Evolutionary conservation across 495 filamentous ascomycete species (phyloP).

Genomic region (Cercophora scortea): DNA sequence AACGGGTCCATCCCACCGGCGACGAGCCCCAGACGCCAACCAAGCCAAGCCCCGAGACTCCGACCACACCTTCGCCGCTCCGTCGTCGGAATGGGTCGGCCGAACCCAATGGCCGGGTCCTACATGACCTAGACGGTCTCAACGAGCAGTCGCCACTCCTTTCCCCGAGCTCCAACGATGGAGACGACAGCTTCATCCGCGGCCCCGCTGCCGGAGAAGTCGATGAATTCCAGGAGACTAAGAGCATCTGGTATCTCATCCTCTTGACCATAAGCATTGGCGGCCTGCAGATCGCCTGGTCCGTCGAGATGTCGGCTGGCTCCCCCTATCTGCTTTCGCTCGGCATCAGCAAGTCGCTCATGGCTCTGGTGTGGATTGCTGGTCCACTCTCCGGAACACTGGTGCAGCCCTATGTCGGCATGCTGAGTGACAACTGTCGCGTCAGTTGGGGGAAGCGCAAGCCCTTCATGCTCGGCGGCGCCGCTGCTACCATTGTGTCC

Average conservation of each 20-base stretch:
- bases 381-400: constrained; percentile 78
- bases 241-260: constrained; percentile 75
- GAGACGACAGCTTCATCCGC: constrained; percentile 30
- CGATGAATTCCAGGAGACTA: constrained; percentile 50
- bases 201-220: constrained; percentile 25
- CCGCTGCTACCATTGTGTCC: constrained; percentile 61
- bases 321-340: constrained; percentile 64
- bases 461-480: constrained; percentile 79
- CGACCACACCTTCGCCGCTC: constrained; percentile 1
- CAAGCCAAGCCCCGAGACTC: neutral
- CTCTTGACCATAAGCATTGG: constrained; percentile 76
- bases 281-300: constrained; percentile 90
- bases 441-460: constrained; percentile 74
- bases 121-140: constrained; percentile 15
- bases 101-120: constrained; percentile 6
- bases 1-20: constrained; percentile 21
- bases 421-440: constrained; percentile 81
- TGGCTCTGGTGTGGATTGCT: constrained; percentile 91
- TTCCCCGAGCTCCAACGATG: constrained; percentile 30
- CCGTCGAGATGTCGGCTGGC: constrained; percentile 80
- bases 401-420: constrained; percentile 91
- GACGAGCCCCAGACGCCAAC: constrained; percentile 5
- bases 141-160: constrained; percentile 56
- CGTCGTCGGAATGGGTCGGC: constrained; percentile 2
- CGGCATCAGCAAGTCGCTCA: constrained; percentile 85